Conservation (phyloP, 2,329 filamentous ascomycete species). For the Diaporthe australafricana region DNA sequence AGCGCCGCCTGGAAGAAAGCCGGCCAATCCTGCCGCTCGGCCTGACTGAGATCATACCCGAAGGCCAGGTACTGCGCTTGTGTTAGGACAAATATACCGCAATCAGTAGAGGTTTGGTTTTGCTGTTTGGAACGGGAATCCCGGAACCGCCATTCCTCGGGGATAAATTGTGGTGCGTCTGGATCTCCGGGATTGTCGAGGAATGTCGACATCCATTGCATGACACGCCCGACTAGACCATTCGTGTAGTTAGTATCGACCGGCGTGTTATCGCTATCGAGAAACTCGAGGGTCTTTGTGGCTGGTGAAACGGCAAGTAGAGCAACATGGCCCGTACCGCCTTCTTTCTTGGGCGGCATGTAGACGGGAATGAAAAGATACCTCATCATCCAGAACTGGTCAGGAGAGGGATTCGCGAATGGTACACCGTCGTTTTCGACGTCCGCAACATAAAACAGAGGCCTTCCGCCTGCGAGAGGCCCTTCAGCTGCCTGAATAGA, state of each 20-base stretch:
- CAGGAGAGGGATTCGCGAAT: neutral
- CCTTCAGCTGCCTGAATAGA: neutral
- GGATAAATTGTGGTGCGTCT: neutral
- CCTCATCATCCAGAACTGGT: conserved; percentile 5
- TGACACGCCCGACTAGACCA: neutral
- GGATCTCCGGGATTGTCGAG: neutral
- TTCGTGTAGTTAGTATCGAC: neutral
- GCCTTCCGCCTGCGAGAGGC: neutral
- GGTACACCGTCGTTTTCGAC: neutral
- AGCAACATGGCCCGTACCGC: neutral
- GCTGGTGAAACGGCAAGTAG: neutral
- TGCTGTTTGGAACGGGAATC: neutral
- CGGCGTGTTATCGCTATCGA: neutral
- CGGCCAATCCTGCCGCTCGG: neutral
- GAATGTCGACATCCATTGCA: conserved; percentile 10
- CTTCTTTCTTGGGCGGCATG: neutral
- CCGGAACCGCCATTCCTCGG: neutral
- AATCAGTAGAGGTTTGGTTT: neutral
- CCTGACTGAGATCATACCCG: neutral
- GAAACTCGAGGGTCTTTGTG: neutral
- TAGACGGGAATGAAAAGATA: neutral
- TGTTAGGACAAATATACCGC: neutral
- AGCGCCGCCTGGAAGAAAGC: neutral
- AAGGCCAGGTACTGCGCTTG: neutral
- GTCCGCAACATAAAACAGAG: neutral